Evolutionary conservation across 2,329 filamentous ascomycete species (phyloP).

Genomic region (Colletotrichum truncatum): DNA sequence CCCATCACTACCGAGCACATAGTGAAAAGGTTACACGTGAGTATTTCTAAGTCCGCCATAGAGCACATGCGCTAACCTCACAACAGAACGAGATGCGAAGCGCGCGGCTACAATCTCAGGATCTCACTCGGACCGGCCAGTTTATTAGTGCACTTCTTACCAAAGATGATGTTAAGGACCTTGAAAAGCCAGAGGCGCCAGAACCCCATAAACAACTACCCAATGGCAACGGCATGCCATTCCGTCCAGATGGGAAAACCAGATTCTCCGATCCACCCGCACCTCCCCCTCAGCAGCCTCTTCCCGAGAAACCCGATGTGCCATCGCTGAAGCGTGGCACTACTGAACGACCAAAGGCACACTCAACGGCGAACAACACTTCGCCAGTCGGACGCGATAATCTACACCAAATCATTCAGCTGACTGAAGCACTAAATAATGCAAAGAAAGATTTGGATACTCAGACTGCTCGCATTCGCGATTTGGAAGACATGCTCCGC

Average conservation of each 20-base stretch:
- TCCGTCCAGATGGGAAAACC: constrained; percentile 79
- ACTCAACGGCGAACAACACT: constrained; percentile 46
- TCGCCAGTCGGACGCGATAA: constrained; percentile 67
- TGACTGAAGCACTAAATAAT: constrained; percentile 85
- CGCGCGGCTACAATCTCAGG: constrained; percentile 86
- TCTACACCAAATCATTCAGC: constrained; percentile 78
- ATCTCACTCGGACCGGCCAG: constrained; percentile 82
- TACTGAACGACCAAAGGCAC: constrained; percentile 76
- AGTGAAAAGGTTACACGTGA: constrained; percentile 84
- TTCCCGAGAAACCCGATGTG: constrained; percentile 91
- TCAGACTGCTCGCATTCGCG: constrained; percentile 82
- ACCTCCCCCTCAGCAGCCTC: constrained; percentile 89
- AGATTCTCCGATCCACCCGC: constrained; percentile 94
- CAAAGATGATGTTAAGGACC: constrained; percentile 72
- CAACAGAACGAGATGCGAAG: constrained; percentile 88
- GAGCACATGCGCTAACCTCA: constrained; percentile 34
- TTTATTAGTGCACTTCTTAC: constrained; percentile 82
- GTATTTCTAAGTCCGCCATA: constrained; percentile 41
- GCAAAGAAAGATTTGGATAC: constrained; percentile 88
- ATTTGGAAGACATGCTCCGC: constrained; percentile 80
- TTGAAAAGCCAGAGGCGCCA: constrained; percentile 58
- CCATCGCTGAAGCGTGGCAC: constrained; percentile 78
- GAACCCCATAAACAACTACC: constrained; percentile 59
- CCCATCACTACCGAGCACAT: constrained; percentile 95
- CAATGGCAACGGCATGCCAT: constrained; percentile 61